phyloP scores from a whole-genome alignment of 2,329 filamentous ascomycete genomes.

The Neonectria sp. region DNA sequence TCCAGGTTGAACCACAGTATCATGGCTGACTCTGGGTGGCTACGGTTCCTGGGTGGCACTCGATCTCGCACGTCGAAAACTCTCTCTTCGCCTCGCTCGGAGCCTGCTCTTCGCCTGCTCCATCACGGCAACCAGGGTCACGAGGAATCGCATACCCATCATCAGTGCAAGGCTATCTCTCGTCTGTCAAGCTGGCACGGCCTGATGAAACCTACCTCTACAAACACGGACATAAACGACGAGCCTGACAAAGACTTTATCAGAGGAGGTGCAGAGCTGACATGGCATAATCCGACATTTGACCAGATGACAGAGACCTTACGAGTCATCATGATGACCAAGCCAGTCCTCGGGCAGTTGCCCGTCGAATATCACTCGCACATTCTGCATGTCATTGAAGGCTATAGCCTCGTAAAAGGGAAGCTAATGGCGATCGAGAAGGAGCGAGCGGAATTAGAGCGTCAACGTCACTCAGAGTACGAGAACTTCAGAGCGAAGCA shows the following conservation, averaged over 20 bases:
- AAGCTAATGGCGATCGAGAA: conserved; percentile 53
- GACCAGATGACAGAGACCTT: conserved; percentile 62
- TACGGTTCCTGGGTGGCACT: conserved; percentile 44
- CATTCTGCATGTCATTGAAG: conserved; percentile 57
- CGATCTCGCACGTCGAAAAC: conserved; percentile 39
- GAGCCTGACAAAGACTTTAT: conserved; percentile 36
- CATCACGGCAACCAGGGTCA: conserved; percentile 22
- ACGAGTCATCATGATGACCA: conserved; percentile 59
- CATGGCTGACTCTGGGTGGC: conserved; percentile 45
- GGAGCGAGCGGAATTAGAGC: conserved; percentile 57
- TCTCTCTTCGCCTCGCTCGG: conserved; percentile 40
- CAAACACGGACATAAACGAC: conserved; percentile 11
- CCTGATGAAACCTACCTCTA: conserved; percentile 8
- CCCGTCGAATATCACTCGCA: conserved; percentile 60
- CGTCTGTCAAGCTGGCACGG: conserved; percentile 38
- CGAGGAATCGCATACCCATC: conserved; percentile 16
- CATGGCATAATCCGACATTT: conserved; percentile 59
- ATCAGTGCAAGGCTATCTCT: conserved; percentile 22
- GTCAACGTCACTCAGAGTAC: conserved; percentile 48
- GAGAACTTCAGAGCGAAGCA: conserved; percentile 51
- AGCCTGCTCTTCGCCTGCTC: conserved; percentile 38
- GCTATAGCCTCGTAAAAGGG: conserved; percentile 49
- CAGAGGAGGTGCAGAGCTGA: conserved; percentile 36
- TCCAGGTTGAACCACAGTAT: neutral
- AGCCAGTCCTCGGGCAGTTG: conserved; percentile 52